A percentile compares a stretch with the other conserved stretches of the same genome.
Evolutionary conservation across 441 rosid species (phyloP).

Genomic region (Populus trichocarpa): DNA sequence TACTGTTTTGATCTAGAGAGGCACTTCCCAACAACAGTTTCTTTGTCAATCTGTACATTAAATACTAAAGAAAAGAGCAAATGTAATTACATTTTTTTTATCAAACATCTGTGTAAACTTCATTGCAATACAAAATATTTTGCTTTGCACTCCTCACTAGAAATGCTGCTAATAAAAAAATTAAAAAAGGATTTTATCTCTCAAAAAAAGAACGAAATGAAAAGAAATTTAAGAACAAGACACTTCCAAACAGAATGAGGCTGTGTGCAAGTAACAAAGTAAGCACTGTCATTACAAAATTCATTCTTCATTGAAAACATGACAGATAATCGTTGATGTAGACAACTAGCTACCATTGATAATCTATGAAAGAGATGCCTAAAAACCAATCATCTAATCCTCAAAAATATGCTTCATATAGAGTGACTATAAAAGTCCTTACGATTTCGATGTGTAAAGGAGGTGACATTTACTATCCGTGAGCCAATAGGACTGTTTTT

Average conservation of each 20-base stretch:
- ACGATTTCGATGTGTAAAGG: constrained; percentile 87
- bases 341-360: neutral
- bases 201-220: neutral
- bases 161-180: neutral
- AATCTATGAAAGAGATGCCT: neutral
- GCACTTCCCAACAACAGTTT: constrained; percentile 51
- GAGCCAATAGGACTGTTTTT: constrained; percentile 69
- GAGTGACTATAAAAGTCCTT: constrained; percentile 18
- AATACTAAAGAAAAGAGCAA: constrained; percentile 35
- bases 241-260: neutral
- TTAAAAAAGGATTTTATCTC: neutral
- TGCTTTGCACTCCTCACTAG: neutral
- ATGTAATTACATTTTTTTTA: constrained; percentile 1
- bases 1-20: constrained; percentile 47
- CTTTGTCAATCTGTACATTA: constrained; percentile 49
- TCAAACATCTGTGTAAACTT: neutral
- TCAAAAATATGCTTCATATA: neutral
- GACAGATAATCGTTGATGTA: neutral
- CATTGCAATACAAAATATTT: neutral
- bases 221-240: neutral
- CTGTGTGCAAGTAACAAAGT: neutral
- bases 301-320: neutral
- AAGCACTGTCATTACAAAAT: neutral
- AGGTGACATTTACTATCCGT: constrained; percentile 85
- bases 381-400: neutral